Evolutionary conservation across 2,329 filamentous ascomycete species (phyloP).

Genomic region (Pseudogymnoascus sp.): DNA sequence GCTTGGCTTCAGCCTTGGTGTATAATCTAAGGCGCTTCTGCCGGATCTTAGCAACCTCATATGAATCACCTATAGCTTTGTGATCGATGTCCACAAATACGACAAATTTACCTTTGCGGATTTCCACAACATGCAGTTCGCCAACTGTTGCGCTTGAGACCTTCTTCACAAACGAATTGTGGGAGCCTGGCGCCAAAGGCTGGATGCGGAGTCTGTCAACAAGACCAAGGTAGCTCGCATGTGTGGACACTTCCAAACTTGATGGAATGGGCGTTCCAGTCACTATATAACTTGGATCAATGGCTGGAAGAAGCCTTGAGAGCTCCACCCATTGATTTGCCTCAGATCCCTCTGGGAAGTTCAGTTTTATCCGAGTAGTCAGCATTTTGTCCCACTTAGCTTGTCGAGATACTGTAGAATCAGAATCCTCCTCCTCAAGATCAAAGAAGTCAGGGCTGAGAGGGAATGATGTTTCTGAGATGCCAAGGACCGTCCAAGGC

Average conservation of each 20-base stretch:
- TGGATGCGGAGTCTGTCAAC: background rate
- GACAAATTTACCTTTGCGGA: slow-evolving; percentile 3
- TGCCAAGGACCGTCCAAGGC: slow-evolving; percentile 7
- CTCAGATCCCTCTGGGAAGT: background rate
- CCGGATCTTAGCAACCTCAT: slow-evolving; percentile 11
- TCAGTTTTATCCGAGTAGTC: background rate
- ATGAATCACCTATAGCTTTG: background rate
- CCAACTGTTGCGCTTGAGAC: background rate
- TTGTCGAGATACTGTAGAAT: background rate
- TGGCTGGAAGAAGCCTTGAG: background rate
- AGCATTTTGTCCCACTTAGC: slow-evolving; percentile 11
- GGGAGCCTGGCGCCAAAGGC: background rate
- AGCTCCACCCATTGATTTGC: slow-evolving; percentile 5
- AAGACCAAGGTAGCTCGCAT: background rate
- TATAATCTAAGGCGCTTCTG: slow-evolving; percentile 8
- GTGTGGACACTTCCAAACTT: slow-evolving; percentile 2
- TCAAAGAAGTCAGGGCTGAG: background rate
- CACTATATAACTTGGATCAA: background rate
- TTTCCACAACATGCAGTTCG: background rate
- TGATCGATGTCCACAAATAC: slow-evolving; percentile 1
- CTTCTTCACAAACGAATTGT: background rate
- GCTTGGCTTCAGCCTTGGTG: background rate
- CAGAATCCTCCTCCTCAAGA: background rate
- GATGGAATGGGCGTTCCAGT: background rate
- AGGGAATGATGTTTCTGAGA: background rate